phyloP scores from a whole-genome alignment of 2,329 filamentous ascomycete species.

The Fusarium tuaranense region DNA sequence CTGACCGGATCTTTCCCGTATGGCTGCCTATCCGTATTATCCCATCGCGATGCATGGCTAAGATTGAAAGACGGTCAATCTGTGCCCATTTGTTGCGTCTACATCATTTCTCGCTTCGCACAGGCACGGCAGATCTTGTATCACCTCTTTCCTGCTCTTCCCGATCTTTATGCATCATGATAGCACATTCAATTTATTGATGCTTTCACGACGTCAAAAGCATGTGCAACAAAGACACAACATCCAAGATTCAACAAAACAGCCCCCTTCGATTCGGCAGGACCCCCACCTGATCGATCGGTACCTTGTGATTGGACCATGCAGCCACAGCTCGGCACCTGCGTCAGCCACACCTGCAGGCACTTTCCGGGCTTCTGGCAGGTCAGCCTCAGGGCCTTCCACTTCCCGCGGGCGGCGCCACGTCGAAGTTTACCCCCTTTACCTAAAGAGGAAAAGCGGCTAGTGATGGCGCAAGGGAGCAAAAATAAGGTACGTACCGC shows the following conservation, averaged over 20 bases:
- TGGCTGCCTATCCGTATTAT: not conserved
- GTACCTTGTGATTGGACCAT: slow-evolving; percentile 14
- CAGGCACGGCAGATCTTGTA: not conserved
- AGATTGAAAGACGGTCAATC: not conserved
- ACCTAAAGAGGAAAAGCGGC: not conserved
- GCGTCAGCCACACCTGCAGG: slow-evolving; percentile 30
- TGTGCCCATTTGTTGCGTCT: not conserved
- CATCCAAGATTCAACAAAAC: not conserved
- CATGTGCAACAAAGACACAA: not conserved
- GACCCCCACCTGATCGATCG: slow-evolving; percentile 13
- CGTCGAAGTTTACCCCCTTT: not conserved
- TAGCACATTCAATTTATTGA: not conserved
- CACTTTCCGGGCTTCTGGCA: slow-evolving; percentile 8
- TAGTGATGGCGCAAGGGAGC: not conserved
- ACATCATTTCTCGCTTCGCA: not conserved
- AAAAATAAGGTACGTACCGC: slow-evolving; percentile 22
- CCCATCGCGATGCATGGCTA: not conserved
- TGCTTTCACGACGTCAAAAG: not conserved
- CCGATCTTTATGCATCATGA: slow-evolving; percentile 1
- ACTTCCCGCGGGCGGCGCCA: slow-evolving; percentile 9
- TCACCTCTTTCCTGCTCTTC: not conserved
- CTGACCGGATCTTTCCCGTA: slow-evolving; percentile 30
- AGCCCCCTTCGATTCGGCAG: slow-evolving; percentile 5
- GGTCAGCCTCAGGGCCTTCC: not conserved
- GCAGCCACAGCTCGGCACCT: slow-evolving; percentile 33